Evolutionary conservation across 2,329 filamentous ascomycete species (phyloP).

Genomic region (Lecanicillium sp.): DNA sequence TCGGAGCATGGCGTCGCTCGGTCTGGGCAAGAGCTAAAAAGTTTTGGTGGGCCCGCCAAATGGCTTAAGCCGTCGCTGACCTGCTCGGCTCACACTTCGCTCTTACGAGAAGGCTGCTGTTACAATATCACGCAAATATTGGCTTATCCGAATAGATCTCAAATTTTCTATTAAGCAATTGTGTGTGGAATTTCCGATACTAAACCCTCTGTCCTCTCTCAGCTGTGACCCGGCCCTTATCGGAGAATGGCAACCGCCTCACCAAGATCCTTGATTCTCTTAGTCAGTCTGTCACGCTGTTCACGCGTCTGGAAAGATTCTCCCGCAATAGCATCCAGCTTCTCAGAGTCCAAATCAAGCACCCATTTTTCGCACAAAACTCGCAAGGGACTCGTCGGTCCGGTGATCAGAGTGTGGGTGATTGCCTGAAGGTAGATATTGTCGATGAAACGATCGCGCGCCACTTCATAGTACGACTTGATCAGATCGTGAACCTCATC

Average conservation of each 20-base stretch:
- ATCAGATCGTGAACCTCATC: constrained; percentile 28
- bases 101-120: no score
- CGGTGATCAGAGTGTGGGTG: constrained; percentile 22
- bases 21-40: constrained; percentile 1
- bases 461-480: constrained; percentile 28
- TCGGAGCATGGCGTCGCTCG: constrained; percentile 4
- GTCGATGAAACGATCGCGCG: constrained; percentile 29
- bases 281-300: neutral
- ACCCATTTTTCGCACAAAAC: constrained; percentile 3
- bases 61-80: neutral
- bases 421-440: constrained; percentile 29
- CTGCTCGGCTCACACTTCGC: neutral
- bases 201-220: no score
- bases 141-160: no score
- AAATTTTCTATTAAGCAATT: no score
- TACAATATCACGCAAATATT: no score
- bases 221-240: neutral
- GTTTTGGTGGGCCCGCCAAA: neutral
- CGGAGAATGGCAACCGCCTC: constrained; percentile 1
- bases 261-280: neutral
- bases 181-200: no score
- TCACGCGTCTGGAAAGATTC: neutral
- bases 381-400: constrained; percentile 19
- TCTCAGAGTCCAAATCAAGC: neutral
- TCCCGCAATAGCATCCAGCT: neutral